A percentile compares a stretch with the other conserved stretches of the same genome.
Conservation (phyloP, 495 filamentous ascomycete genomes). For the Schizothecium vesticola region DNA sequence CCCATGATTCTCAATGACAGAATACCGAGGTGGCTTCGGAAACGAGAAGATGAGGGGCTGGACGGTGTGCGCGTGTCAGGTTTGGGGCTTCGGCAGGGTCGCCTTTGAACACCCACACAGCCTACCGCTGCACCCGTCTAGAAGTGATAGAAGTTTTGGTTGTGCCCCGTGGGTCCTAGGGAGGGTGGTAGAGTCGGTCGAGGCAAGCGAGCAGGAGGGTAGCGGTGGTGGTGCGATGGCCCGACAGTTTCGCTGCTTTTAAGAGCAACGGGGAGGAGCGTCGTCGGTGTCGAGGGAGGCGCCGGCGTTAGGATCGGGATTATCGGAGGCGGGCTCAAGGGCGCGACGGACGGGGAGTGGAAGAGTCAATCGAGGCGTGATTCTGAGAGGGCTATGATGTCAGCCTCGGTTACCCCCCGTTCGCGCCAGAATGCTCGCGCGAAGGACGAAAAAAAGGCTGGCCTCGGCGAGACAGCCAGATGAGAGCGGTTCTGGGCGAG, state of each 20-base stretch:
- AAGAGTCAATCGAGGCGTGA: background rate
- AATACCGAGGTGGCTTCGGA: constrained; percentile 24
- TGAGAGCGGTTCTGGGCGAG: background rate
- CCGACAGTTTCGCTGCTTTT: constrained; percentile 41
- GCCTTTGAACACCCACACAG: constrained; percentile 38
- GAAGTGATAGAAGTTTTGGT: constrained; percentile 18
- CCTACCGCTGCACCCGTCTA: constrained; percentile 40
- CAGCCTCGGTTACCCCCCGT: constrained; percentile 17
- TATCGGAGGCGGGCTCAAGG: constrained; percentile 10
- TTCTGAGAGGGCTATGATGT: constrained; percentile 22
- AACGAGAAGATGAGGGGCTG: constrained; percentile 28
- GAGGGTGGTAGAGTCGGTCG: constrained; percentile 45
- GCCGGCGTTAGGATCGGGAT: constrained; percentile 18
- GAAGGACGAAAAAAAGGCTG: background rate
- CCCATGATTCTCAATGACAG: constrained; percentile 60
- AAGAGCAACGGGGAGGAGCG: constrained; percentile 17
- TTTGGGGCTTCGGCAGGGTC: constrained; percentile 33
- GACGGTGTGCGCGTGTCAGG: constrained; percentile 38
- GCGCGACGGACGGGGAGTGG: constrained; percentile 4
- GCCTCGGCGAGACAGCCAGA: background rate
- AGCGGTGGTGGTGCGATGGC: constrained; percentile 39
- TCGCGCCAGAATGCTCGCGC: background rate
- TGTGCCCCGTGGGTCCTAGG: constrained; percentile 31
- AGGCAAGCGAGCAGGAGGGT: constrained; percentile 40
- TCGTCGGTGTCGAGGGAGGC: constrained; percentile 12